A percentile compares a stretch with the other conserved stretches of the same genome.
These are phyloP conservation scores for Chytriomyces hyalinus DNA, from an alignment of 192 early-diverging fungal species.

Conservation along the genomic window DNA sequence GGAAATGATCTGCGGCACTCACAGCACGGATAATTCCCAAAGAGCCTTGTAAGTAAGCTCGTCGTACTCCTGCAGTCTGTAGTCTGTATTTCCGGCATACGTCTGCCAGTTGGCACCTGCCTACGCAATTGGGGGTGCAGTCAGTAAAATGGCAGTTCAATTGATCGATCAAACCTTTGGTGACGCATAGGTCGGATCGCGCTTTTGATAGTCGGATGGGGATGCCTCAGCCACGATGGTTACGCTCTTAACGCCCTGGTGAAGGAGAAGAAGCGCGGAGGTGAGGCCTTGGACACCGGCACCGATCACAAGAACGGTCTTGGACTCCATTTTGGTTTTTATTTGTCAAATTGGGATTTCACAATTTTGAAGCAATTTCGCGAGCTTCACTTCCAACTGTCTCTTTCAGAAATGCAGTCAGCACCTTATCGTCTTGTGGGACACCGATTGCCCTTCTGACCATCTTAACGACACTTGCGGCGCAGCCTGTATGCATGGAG, in stretches of 20 bases:
- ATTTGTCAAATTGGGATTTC: not conserved
- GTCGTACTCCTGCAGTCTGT: constrained; percentile 36
- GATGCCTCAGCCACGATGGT: constrained; percentile 65
- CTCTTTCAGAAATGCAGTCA: constrained; percentile 6
- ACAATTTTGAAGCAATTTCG: not conserved
- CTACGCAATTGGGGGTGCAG: constrained; percentile 5
- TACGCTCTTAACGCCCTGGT: constrained; percentile 62
- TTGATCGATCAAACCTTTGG: constrained; percentile 5
- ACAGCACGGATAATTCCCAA: not conserved
- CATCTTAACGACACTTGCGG: constrained; percentile 38
- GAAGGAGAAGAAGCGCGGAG: constrained; percentile 64
- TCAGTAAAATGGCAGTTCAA: not conserved
- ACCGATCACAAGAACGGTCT: constrained; percentile 66
- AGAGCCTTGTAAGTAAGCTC: not conserved
- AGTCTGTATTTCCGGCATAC: constrained; percentile 53
- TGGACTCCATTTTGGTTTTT: constrained; percentile 9
- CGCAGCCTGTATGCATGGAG: constrained; percentile 39
- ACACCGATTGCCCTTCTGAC: constrained; percentile 22
- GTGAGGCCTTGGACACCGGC: constrained; percentile 80
- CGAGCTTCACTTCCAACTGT: not conserved
- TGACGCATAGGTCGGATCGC: constrained; percentile 19
- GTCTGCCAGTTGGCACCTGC: constrained; percentile 74
- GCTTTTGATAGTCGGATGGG: constrained; percentile 40
- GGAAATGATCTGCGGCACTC: too few species aligned
- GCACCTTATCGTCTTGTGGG: constrained; percentile 15